Evolutionary conservation across 805 yeast species (phyloP).

Genomic region (Diddensiella caesifluorescens): DNA sequence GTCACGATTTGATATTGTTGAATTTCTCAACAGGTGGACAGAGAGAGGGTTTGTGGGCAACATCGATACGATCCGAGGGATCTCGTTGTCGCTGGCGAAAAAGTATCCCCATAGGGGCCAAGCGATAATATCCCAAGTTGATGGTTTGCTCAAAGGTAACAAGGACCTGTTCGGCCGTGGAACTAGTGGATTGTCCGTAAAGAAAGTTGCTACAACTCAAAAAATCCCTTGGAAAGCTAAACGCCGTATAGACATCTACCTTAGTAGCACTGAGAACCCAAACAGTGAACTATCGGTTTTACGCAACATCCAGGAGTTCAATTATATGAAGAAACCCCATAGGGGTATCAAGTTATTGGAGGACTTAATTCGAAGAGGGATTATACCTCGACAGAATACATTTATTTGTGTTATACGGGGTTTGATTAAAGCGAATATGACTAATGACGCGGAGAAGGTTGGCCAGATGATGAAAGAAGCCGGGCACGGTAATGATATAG

Average conservation of each 20-base stretch:
- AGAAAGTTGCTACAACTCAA: no score
- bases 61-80: background rate
- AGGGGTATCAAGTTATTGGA: slow-evolving; percentile 12
- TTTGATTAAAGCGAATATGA: slow-evolving; percentile 5
- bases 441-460: slow-evolving; percentile 5
- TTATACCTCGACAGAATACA: slow-evolving; percentile 12
- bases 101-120: background rate
- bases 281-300: slow-evolving; percentile 7
- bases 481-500: slow-evolving; percentile 14
- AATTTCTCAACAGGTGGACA: slow-evolving; percentile 1
- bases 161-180: no score
- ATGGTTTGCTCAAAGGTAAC: no score
- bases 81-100: slow-evolving; percentile 2
- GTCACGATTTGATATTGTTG: slow-evolving; percentile 1
- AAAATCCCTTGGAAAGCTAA: no score
- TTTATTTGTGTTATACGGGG: slow-evolving; percentile 15
- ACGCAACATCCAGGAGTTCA: slow-evolving; percentile 8
- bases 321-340: slow-evolving; percentile 6
- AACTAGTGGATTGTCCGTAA: no score
- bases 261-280: background rate
- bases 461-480: slow-evolving; percentile 12
- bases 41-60: background rate
- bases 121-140: no score
- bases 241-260: background rate
- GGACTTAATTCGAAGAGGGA: slow-evolving; percentile 11